These are phyloP conservation scores for Selaginella tamariscina DNA, from an alignment of 75 land plant genomes.

Conservation along the genomic window DNA sequence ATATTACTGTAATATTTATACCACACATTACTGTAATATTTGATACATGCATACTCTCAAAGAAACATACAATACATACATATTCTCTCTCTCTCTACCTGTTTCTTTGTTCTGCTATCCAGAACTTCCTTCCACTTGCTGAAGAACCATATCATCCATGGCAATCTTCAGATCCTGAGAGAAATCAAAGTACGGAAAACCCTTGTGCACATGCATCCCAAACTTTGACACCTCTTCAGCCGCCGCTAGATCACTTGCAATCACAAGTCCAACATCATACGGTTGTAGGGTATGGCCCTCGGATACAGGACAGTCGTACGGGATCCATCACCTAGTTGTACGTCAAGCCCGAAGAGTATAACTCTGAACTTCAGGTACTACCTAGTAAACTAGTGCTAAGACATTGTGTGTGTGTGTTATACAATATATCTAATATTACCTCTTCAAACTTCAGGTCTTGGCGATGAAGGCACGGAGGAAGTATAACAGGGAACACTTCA, in stretches of 20 bases:
- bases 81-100: too few species aligned
- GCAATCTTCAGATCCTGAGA: not conserved
- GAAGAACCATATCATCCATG: not conserved
- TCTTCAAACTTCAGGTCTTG: slow-evolving; percentile 30
- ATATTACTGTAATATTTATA: too few species aligned
- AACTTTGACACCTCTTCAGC: slow-evolving; percentile 28
- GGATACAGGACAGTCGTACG: slow-evolving; percentile 30
- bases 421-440: slow-evolving; percentile 19
- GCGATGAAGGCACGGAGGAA: slow-evolving; percentile 25
- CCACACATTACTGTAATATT: too few species aligned
- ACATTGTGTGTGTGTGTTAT: too few species aligned
- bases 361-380: slow-evolving; percentile 21
- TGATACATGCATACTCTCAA: too few species aligned
- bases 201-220: not conserved
- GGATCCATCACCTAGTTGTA: slow-evolving; percentile 15
- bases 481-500: slow-evolving; percentile 38
- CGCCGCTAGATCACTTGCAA: slow-evolving; percentile 27
- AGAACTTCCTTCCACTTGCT: not conserved
- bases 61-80: too few species aligned
- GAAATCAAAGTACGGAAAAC: not conserved
- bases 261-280: slow-evolving; percentile 32
- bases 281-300: slow-evolving; percentile 16
- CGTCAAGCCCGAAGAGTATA: slow-evolving; percentile 39
- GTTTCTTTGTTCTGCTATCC: too few species aligned
- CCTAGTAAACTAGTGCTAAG: not conserved